A percentile compares a stretch with the other conserved stretches of the same genome.
These are phyloP conservation scores for Chondrus crispus DNA, from an alignment of 23 red algal genomes.

Conservation along the genomic window DNA sequence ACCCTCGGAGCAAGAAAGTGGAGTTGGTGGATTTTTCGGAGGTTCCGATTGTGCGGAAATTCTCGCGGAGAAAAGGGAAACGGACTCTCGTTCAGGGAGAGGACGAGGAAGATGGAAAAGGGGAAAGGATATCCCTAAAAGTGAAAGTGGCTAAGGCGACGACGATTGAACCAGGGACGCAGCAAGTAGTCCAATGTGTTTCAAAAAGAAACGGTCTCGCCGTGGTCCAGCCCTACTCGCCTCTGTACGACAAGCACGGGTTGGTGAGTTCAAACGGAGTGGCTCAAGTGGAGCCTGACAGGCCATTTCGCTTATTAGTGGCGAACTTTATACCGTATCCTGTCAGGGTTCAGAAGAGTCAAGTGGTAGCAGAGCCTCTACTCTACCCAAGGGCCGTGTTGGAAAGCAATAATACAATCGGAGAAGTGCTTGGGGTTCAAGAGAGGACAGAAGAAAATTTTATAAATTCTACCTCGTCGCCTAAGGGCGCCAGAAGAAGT, in stretches of 20 bases:
- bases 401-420: not conserved
- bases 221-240: not conserved
- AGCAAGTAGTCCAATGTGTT: not conserved
- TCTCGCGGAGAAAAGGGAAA: not conserved
- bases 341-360: not conserved
- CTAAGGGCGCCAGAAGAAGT: no score
- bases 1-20: not conserved
- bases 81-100: not conserved
- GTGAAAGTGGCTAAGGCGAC: not conserved
- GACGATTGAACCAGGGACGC: not conserved
- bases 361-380: not conserved
- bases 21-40: not conserved
- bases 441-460: no score
- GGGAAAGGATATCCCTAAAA: not conserved
- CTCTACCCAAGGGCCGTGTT: not conserved
- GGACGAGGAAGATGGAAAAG: not conserved
- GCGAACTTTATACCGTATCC: not conserved
- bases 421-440: not conserved
- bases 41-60: slow-evolving; percentile 18
- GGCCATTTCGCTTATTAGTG: slow-evolving; percentile 10
- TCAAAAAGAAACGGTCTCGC: not conserved
- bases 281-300: not conserved
- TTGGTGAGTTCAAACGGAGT: not conserved
- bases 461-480: no score
- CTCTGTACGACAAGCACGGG: not conserved